phyloP scores from a whole-genome alignment of 2,329 filamentous ascomycete genomes.

The Hypoxylon sp. region DNA sequence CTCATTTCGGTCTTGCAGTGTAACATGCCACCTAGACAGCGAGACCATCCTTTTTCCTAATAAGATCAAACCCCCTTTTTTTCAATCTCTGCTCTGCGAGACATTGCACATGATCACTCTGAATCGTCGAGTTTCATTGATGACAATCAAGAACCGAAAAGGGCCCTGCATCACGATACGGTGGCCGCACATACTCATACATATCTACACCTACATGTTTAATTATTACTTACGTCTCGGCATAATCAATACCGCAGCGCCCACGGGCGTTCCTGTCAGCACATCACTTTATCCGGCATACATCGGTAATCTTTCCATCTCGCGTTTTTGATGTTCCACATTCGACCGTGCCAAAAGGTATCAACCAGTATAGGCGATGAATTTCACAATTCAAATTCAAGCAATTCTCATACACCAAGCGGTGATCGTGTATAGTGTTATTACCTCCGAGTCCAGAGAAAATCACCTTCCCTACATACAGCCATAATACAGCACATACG shows the following conservation, averaged over 20 bases:
- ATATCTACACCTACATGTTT: conserved; percentile 34
- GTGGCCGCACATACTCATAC: conserved; percentile 24
- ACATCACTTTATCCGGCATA: conserved; percentile 42
- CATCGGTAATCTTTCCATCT: conserved; percentile 36
- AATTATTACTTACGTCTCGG: conserved; percentile 40
- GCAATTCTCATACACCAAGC: conserved; percentile 20
- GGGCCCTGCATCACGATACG: conserved; percentile 32
- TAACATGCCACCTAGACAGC: conserved; percentile 44
- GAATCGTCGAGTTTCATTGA: conserved; percentile 40
- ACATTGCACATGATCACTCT: conserved; percentile 42
- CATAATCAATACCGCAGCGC: conserved; percentile 31
- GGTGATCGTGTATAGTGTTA: conserved; percentile 32
- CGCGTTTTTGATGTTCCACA: conserved; percentile 18
- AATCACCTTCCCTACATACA: conserved; percentile 24
- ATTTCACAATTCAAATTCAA: conserved; percentile 7
- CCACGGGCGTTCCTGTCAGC: conserved; percentile 35
- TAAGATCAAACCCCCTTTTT: conserved; percentile 32
- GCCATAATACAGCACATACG: conserved; percentile 11
- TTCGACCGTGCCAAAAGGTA: conserved; percentile 11
- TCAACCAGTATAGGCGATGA: conserved; percentile 9
- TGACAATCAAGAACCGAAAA: conserved; percentile 29
- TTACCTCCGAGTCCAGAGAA: conserved; percentile 17
- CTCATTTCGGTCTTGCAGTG: conserved; percentile 47
- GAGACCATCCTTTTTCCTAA: conserved; percentile 31
- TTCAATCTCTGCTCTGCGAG: conserved; percentile 27